phyloP scores from a whole-genome alignment of 2,329 filamentous ascomycete genomes.

The Penicillium glabrum region DNA sequence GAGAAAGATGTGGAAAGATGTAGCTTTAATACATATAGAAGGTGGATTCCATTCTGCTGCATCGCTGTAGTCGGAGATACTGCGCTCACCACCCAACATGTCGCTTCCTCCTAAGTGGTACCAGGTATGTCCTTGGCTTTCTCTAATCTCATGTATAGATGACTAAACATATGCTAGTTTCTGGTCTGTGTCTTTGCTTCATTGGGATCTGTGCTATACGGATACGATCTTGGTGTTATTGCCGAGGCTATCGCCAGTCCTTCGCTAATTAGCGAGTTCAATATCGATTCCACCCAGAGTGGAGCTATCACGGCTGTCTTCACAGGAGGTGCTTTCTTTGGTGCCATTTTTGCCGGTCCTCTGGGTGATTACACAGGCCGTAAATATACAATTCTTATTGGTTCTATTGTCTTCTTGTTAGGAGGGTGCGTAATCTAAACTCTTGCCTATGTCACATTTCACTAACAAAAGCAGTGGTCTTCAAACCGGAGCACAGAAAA shows the following conservation, averaged over 20 bases:
- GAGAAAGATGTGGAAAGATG: not conserved
- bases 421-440: conserved; percentile 51
- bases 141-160: not conserved
- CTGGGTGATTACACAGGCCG: conserved; percentile 64
- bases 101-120: conserved; percentile 53
- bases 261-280: conserved; percentile 32
- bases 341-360: conserved; percentile 63
- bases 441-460: not conserved
- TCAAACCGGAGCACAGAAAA: conserved; percentile 64
- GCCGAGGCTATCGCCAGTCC: conserved; percentile 52
- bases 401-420: conserved; percentile 66
- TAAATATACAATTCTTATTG: conserved; percentile 68
- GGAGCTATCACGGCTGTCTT: conserved; percentile 75
- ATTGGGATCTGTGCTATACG: conserved; percentile 56
- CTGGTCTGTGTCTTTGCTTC: conserved; percentile 59
- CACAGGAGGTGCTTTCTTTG: conserved; percentile 72
- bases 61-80: not conserved
- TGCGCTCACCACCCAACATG: not conserved
- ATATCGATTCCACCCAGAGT: conserved; percentile 35
- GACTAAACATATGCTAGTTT: conserved; percentile 40
- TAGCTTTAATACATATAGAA: not conserved
- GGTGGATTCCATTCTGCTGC: not conserved
- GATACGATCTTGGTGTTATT: conserved; percentile 61
- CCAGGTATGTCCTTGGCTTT: conserved; percentile 39
- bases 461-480: conserved; percentile 41